Conservation (phyloP, 257 asterid species). For the Jacaranda mimosifolia region DNA sequence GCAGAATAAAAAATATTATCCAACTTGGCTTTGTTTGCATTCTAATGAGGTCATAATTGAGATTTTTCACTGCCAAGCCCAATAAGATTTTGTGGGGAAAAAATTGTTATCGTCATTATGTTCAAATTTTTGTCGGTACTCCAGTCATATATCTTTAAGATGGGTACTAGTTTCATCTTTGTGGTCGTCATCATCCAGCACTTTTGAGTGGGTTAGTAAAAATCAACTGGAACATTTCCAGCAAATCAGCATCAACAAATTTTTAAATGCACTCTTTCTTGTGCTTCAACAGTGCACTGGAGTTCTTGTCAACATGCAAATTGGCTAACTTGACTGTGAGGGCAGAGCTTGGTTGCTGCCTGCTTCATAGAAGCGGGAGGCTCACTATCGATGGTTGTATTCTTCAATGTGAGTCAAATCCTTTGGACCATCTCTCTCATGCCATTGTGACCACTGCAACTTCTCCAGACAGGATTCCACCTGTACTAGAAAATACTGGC, state of each 20-base stretch:
- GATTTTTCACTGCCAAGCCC: neutral
- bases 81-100: neutral
- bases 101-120: neutral
- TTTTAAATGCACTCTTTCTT: constrained; percentile 29
- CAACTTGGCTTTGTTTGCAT: neutral
- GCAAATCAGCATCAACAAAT: neutral
- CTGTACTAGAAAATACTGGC: constrained; percentile 44
- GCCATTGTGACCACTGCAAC: constrained; percentile 93
- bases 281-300: constrained; percentile 78
- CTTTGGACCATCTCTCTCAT: constrained; percentile 92
- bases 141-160: neutral
- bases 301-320: constrained; percentile 86
- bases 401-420: constrained; percentile 91
- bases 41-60: neutral
- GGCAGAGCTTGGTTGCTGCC: constrained; percentile 96
- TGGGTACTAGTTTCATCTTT: neutral
- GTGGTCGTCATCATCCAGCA: neutral
- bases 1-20: neutral
- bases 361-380: constrained; percentile 94
- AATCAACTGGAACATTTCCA: neutral
- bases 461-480: constrained; percentile 45
- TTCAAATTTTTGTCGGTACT: neutral
- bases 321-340: constrained; percentile 90
- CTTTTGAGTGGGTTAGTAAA: neutral
- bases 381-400: constrained; percentile 86